Conservation (phyloP, 331 rosid species). For the Quercus tomentella region DNA sequence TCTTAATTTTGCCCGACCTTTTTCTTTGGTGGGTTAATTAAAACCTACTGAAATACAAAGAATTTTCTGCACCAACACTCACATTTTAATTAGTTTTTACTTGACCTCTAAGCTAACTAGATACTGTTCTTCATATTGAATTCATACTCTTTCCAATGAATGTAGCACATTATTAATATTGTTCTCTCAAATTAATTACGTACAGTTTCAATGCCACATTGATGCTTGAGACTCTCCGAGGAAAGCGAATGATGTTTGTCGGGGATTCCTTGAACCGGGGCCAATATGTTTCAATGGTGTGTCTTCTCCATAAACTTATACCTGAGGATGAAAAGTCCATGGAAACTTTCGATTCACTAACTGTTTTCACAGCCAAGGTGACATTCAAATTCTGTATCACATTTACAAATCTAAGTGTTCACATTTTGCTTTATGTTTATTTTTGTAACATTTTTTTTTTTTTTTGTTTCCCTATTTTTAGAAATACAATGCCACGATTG, state of each 20-base stretch:
- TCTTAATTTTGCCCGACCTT: rapidly evolving
- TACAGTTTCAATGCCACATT: conserved; percentile 77
- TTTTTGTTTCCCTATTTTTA: neutral
- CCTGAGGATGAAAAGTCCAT: conserved; percentile 71
- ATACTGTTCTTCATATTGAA: neutral
- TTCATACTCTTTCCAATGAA: neutral
- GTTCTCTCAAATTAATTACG: neutral
- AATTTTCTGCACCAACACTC: no score
- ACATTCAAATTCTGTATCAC: neutral
- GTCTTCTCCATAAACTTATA: conserved; percentile 75
- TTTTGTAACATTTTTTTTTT: neutral
- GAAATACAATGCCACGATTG: conserved; percentile 91
- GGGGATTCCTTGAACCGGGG: conserved; percentile 94
- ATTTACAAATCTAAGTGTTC: neutral
- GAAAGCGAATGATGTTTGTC: conserved; percentile 86
- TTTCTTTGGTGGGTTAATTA: no score
- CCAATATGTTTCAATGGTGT: conserved; percentile 77
- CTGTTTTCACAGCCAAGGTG: conserved; percentile 87
- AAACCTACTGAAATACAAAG: no score
- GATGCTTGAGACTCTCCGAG: conserved; percentile 80
- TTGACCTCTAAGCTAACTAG: no score
- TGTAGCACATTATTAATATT: neutral
- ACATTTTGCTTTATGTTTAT: neutral
- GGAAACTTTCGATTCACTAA: conserved; percentile 80
- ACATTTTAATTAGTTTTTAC: no score